Base-by-base conservation (phyloP, 1,284 basidiomycete genomes). In the Microbotryomycetes sp. region DNA sequence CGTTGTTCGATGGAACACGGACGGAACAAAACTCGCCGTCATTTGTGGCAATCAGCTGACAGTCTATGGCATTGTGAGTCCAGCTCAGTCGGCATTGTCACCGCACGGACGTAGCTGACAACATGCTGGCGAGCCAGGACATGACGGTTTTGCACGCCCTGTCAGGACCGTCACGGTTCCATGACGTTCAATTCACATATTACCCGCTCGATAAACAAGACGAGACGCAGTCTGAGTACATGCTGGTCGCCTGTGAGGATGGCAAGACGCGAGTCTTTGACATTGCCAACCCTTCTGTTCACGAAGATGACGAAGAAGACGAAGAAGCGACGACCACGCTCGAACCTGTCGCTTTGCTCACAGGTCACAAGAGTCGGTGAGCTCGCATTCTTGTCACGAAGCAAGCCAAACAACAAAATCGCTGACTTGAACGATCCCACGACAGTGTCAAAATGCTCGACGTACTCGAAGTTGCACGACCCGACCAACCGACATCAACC, bases 211-310 rank as follows among this genome's bases (percentile, higher is more conserved):
- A 65, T 22, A 56, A 63, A 2, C 75, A 79, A 2, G 77, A 80
- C 36, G 81, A 80, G 1, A 56, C 25, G 69, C 76, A 55, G 61
- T 60, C 80, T 26, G 86, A 91, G 71, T 74, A 92, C 29, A 77
- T 94, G 6, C 80, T 92, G 42, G 86, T 86, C 9, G 88, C 84
- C 1, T 89, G 86, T 1, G 92, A 97, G 75, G 89, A 94, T 74
- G 89, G 87, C 68, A 86, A 86, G 65, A 78, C 89, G 1, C 82
- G 88, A 1, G 78, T 91, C 16, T 93, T 65, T 22, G 67, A 69
- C 54, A 36, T 69, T 3, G 54, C 54, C 15, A 46, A 60, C 32
- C 60, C 62, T 23, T 92, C 77, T 78, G 54, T 74, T 74, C 63
- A 58, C 26, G 59, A 60, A 49, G 32, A 45, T 42, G 51, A 54